These are phyloP conservation scores for Penicillium sp. DNA, from an alignment of 2,329 filamentous ascomycete genomes.

Conservation along the genomic window DNA sequence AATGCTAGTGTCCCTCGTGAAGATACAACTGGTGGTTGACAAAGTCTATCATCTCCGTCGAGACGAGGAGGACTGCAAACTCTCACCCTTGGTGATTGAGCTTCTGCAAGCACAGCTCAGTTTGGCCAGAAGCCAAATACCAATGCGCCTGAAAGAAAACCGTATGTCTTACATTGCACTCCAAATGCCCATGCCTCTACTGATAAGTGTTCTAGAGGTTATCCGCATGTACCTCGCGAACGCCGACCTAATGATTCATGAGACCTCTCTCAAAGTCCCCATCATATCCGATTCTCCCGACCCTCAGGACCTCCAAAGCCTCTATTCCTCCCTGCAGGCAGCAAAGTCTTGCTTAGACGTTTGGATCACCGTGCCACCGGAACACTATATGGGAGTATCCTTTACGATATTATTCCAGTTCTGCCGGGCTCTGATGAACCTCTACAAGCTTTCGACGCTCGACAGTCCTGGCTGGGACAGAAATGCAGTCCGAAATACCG, in stretches of 20 bases:
- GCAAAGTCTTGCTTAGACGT: constrained; percentile 23
- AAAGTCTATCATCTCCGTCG: constrained; percentile 17
- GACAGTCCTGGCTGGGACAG: constrained; percentile 30
- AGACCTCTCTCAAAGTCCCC: constrained; percentile 16
- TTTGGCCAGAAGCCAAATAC: constrained; percentile 17
- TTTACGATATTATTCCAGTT: constrained; percentile 28
- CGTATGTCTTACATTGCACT: constrained; percentile 13
- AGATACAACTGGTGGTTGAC: constrained; percentile 23
- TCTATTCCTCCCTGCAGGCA: constrained; percentile 22
- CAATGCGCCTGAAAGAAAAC: constrained; percentile 18
- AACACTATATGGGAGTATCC: constrained; percentile 15
- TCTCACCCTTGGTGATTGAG: constrained; percentile 17
- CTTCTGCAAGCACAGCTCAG: constrained; percentile 23
- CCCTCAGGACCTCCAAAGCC: constrained; percentile 21
- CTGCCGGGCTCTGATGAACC: constrained; percentile 18
- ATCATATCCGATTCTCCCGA: constrained; percentile 20
- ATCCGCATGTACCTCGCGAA: constrained; percentile 14
- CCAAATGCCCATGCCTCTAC: neutral
- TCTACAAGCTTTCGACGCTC: constrained; percentile 25
- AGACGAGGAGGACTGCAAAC: constrained; percentile 13
- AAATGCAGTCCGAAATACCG: constrained; percentile 24
- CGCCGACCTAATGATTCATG: constrained; percentile 25
- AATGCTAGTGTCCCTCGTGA: constrained; percentile 41
- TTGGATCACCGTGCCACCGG: constrained; percentile 15
- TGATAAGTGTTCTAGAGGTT: constrained; percentile 10